Base-by-base conservation (phyloP, 192 early-diverging fungal genomes). In the Entomortierella lignicola region DNA sequence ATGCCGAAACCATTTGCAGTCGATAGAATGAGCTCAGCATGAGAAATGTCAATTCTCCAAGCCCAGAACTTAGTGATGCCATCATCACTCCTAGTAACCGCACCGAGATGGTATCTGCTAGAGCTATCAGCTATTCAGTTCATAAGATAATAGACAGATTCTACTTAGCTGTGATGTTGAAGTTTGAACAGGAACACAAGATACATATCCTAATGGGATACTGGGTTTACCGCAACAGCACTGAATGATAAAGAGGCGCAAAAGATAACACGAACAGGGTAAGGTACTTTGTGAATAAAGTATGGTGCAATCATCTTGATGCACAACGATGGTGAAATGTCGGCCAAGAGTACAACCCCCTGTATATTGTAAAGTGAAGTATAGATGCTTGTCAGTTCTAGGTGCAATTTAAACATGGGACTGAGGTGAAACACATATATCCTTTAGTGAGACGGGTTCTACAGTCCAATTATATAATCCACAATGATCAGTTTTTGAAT, bases 1-100 rank as follows among this genome's bases (percentile, higher is more conserved):
- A 84, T 7, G 80, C 81, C 2, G 81, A 73, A 2, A 84, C 73
- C 80, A 77, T 82, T 30, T 66, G 56, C 6, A 70, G 51, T 0
- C 59, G 47, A 60, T 84, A 84, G 31, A 71, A 82, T 2, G 83
- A 84, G 26, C 66, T 82, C 27, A 84, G 67, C 83, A 84, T 84
- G 27, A 84, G 44, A 43, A 84, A 82, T 20, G 80, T 82, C 44
- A 82, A 47, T 37, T 84, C 83, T 5, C 83, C 83, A 4, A 84
- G 42, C 21, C 83, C 83, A 30, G 79, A 81, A 47, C 83, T 82
- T 26, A 81, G n/a, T 3, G 83, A 84, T 29, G 80, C 80, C 47
- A 84, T 66, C 65, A 69, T 69, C 1, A 84, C 69, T 0, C 83
- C 83, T 18, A 61, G 13, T 6, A 81, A 30, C 2, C 75, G 70